phyloP scores from a whole-genome alignment of 768 basidiomycete genomes.

The Boletus vermiculosoides region DNA sequence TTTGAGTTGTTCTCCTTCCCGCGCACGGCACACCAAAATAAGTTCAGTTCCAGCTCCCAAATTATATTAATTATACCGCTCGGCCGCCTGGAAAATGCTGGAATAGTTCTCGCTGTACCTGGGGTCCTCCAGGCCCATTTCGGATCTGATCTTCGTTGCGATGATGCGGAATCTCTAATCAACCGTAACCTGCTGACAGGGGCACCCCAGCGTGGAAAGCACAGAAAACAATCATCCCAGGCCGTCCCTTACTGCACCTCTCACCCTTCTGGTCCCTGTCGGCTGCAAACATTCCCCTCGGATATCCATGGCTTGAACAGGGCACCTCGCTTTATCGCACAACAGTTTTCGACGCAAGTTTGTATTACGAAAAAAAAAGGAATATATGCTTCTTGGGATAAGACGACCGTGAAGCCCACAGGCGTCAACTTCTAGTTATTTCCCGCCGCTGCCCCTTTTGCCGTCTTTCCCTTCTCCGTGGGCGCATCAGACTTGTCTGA shows the following conservation, averaged over 20 bases:
- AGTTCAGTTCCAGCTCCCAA: neutral
- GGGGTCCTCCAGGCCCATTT: slow-evolving; percentile 18
- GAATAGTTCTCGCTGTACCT: slow-evolving; percentile 6
- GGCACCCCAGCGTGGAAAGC: slow-evolving; percentile 32
- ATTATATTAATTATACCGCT: neutral
- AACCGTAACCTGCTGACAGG: slow-evolving; percentile 24
- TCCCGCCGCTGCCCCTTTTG: neutral
- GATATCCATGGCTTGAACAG: slow-evolving; percentile 14
- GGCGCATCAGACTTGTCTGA: slow-evolving; percentile 22
- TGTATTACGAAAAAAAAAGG: slow-evolving; percentile 3
- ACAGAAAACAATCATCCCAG: slow-evolving; percentile 14
- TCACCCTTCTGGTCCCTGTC: slow-evolving; percentile 15
- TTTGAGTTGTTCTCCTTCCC: neutral
- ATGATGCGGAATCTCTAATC: slow-evolving; percentile 21
- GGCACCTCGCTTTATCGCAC: neutral
- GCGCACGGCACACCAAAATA: neutral
- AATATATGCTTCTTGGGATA: slow-evolving; percentile 5
- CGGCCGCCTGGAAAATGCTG: slow-evolving; percentile 3
- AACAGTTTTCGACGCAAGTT: neutral
- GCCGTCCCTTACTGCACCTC: slow-evolving; percentile 15
- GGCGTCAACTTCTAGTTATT: neutral
- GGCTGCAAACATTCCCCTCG: slow-evolving; percentile 12
- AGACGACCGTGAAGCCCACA: neutral
- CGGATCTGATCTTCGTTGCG: slow-evolving; percentile 27
- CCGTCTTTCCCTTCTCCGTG: neutral